phyloP scores from a whole-genome alignment of 1,139 yeast genomes.

The Lodderomyces jiufengensis region DNA sequence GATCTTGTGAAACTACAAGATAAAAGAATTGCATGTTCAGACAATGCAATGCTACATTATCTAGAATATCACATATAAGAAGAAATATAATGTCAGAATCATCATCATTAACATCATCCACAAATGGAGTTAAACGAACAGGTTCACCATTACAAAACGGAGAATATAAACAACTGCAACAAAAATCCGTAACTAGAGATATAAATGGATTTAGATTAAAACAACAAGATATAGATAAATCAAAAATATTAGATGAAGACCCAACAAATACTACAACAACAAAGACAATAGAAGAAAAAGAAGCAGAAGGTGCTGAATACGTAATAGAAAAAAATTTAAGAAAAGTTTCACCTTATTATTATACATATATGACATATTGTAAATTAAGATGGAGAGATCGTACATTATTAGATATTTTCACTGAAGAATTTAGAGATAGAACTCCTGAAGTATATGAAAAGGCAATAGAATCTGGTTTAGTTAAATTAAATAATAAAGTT shows the following conservation, averaged over 20 bases:
- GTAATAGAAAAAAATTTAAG: conserved; percentile 59
- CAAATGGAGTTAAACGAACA: no score
- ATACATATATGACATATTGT: conserved; percentile 86
- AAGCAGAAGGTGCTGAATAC: conserved; percentile 51
- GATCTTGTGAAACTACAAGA: no score
- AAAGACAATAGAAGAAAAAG: conserved; percentile 55
- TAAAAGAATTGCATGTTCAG: no score
- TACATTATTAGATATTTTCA: conserved; percentile 72
- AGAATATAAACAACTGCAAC: conserved; percentile 4
- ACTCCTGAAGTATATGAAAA: conserved; percentile 63
- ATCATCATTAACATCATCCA: no score
- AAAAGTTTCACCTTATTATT: conserved; percentile 79
- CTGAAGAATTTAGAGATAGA: conserved; percentile 80
- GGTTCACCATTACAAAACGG: background rate
- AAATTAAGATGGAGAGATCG: conserved; percentile 89
- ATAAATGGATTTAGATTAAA: conserved; percentile 48
- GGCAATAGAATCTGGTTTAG: conserved; percentile 71
- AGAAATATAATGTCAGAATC: no score
- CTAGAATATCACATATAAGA: no score
- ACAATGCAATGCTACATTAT: no score
- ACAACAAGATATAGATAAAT: conserved; percentile 44
- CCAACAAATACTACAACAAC: no score
- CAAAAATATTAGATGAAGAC: conserved; percentile 37
- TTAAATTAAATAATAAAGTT: conserved; percentile 61
- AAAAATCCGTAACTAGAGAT: conserved; percentile 34